phyloP scores from a whole-genome alignment of 2,329 filamentous ascomycete genomes.

The Fusarium sp. region DNA sequence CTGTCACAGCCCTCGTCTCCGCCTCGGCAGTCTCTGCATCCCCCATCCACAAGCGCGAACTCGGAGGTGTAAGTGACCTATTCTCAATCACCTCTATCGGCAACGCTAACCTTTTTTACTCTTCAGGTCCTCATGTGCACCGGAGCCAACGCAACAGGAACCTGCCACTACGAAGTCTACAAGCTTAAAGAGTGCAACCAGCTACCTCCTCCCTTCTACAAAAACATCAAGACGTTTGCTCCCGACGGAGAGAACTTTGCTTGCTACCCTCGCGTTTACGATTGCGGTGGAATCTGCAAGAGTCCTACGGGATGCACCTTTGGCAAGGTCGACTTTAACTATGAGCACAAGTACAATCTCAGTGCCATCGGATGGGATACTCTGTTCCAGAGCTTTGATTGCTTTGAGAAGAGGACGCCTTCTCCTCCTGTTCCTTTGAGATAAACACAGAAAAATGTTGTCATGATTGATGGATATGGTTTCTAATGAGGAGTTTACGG shows the following conservation, averaged over 20 bases:
- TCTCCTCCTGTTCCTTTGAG: not conserved
- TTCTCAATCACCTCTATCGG: not conserved
- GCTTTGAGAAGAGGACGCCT: conserved; percentile 36
- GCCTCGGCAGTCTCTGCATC: conserved; percentile 42
- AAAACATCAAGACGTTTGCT: conserved; percentile 62
- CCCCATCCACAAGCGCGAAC: conserved; percentile 55
- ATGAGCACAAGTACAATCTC: conserved; percentile 62
- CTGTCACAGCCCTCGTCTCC: conserved; percentile 38
- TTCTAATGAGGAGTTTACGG: not conserved
- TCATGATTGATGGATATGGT: conserved; percentile 8
- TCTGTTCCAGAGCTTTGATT: conserved; percentile 53
- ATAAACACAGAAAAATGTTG: not conserved
- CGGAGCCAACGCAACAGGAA: conserved; percentile 62
- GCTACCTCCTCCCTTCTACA: conserved; percentile 54
- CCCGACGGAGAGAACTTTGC: conserved; percentile 62
- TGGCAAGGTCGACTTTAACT: conserved; percentile 60
- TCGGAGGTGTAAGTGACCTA: conserved; percentile 60
- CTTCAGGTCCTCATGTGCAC: conserved; percentile 63
- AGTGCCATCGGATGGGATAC: conserved; percentile 59
- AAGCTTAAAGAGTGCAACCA: conserved; percentile 60
- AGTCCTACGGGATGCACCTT: conserved; percentile 66
- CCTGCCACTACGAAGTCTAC: conserved; percentile 59
- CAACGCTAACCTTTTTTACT: conserved; percentile 6
- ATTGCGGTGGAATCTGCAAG: conserved; percentile 59
- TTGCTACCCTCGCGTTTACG: conserved; percentile 59